A percentile compares a stretch with the other conserved stretches of the same genome.
Conservation (phyloP, 768 basidiomycete genomes). For the Russula sp. region DNA sequence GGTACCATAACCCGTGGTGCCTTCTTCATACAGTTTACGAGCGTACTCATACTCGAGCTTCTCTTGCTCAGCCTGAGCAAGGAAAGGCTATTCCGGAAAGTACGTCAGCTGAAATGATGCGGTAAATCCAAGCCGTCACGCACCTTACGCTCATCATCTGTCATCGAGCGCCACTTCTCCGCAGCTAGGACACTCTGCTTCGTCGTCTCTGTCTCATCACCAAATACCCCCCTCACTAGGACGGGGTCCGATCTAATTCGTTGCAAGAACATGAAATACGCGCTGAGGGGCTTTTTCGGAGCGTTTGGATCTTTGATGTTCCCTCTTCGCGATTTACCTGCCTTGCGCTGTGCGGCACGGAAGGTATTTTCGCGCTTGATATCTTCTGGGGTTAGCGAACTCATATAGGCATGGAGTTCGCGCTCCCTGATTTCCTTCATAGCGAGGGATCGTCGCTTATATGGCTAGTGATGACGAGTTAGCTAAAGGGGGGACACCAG, state of each 20-base stretch:
- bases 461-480: conserved; percentile 49
- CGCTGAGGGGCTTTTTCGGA: conserved; percentile 90
- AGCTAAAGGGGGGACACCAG: conserved; percentile 23
- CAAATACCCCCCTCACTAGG: conserved; percentile 77
- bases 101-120: conserved; percentile 16
- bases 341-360: conserved; percentile 87
- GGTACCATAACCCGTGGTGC: conserved; percentile 56
- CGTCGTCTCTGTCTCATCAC: conserved; percentile 87
- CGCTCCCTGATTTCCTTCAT: conserved; percentile 83
- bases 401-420: conserved; percentile 80
- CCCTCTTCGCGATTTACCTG: conserved; percentile 86
- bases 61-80: conserved; percentile 91
- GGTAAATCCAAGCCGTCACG: conserved; percentile 27
- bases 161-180: conserved; percentile 89
- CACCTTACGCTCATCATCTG: conserved; percentile 90
- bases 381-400: conserved; percentile 84
- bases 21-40: conserved; percentile 82
- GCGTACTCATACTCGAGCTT: conserved; percentile 91
- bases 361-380: conserved; percentile 92
- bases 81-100: conserved; percentile 60
- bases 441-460: conserved; percentile 75
- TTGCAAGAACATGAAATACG: conserved; percentile 94
- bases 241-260: conserved; percentile 74
- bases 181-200: conserved; percentile 93
- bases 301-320: conserved; percentile 98